phyloP scores from a whole-genome alignment of 305 asterid genomes.

The Solanum hybrid region DNA sequence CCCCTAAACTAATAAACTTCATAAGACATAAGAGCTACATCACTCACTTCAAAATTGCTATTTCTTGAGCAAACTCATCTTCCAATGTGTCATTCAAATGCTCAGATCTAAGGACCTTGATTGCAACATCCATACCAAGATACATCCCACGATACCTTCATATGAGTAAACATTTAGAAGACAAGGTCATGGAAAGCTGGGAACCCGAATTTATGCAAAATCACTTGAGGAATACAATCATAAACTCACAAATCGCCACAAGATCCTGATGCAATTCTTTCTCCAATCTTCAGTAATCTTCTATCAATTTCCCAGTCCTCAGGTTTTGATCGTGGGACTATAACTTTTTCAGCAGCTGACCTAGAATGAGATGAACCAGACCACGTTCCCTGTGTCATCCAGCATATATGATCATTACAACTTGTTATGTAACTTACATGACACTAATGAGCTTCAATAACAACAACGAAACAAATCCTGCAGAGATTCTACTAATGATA shows the following conservation, averaged over 20 bases:
- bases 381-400: constrained; percentile 59
- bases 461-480: neutral
- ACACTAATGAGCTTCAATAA: neutral
- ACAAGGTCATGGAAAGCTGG: neutral
- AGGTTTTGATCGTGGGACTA: constrained; percentile 23
- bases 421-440: neutral
- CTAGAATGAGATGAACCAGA: constrained; percentile 49
- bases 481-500: neutral
- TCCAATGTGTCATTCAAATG: constrained; percentile 60
- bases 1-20: neutral
- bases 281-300: constrained; percentile 67
- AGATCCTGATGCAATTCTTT: constrained; percentile 82
- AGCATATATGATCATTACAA: constrained; percentile 4
- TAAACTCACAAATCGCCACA: constrained; percentile 78
- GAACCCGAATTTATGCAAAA: neutral
- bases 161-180: constrained; percentile 10
- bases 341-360: constrained; percentile 34
- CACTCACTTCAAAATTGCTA: constrained; percentile 62
- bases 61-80: constrained; percentile 78
- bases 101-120: constrained; percentile 76
- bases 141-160: constrained; percentile 74
- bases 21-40: constrained; percentile 2
- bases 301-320: constrained; percentile 72
- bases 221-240: constrained; percentile 2
- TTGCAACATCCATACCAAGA: constrained; percentile 75